Conservation (phyloP, 441 rosid genomes). For the Erodium texanum region DNA sequence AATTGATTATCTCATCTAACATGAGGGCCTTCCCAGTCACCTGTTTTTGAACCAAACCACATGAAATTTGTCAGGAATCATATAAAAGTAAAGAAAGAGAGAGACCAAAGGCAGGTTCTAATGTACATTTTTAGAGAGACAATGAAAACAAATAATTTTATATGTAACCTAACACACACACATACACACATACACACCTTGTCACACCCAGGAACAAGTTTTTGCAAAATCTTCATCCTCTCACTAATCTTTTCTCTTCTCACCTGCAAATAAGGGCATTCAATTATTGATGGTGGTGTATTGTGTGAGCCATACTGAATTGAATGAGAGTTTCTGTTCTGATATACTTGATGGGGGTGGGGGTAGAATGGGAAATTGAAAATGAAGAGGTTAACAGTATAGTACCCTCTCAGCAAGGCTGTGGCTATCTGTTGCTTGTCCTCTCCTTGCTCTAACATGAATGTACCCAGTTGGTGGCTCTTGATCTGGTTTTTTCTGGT, state of each 20-base stretch:
- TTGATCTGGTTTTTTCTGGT: slow-evolving; percentile 20
- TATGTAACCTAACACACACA: not conserved
- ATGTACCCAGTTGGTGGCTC: slow-evolving; percentile 27
- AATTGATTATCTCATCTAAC: slow-evolving; percentile 37
- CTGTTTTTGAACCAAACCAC: slow-evolving; percentile 30
- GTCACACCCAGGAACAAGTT: slow-evolving; percentile 56
- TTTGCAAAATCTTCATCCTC: slow-evolving; percentile 39
- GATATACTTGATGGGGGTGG: not conserved
- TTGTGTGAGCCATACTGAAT: not conserved
- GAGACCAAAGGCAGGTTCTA: not conserved
- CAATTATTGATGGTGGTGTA: not conserved
- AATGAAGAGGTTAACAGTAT: not conserved
- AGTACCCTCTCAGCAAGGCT: slow-evolving; percentile 33
- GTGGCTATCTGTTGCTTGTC: slow-evolving; percentile 26
- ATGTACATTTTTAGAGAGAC: slow-evolving; percentile 6
- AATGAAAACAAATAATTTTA: slow-evolving; percentile 4
- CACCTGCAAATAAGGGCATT: slow-evolving; percentile 25
- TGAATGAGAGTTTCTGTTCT: not conserved
- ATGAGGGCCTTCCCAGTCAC: slow-evolving; percentile 39
- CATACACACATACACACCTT: too few relatives aligned
- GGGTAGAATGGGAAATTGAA: not conserved
- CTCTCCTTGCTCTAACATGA: slow-evolving; percentile 46
- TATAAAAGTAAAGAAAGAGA: slow-evolving; percentile 2
- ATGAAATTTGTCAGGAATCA: slow-evolving; percentile 22
- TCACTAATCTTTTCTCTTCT: slow-evolving; percentile 53